Evolutionary conservation across 75 land plant genomes (phyloP).

Genomic region (Sequoia sempervirens): DNA sequence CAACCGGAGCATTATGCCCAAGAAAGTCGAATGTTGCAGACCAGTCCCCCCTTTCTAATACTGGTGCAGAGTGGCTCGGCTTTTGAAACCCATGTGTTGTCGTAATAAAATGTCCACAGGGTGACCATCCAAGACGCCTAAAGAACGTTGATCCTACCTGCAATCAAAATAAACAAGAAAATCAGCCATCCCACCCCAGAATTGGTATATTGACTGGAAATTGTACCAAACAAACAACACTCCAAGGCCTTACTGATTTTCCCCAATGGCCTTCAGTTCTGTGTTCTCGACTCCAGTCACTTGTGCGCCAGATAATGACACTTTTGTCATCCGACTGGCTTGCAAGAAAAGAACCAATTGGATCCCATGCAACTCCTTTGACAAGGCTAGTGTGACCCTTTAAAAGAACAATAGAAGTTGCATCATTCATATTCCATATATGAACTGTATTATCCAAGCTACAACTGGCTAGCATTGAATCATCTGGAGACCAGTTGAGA

Average conservation of each 20-base stretch:
- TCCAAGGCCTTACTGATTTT: slow-evolving; percentile 67
- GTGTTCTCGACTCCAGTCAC: slow-evolving; percentile 91
- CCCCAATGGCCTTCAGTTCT: slow-evolving; percentile 91
- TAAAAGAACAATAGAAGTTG: slow-evolving; percentile 72
- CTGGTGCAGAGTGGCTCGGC: slow-evolving; percentile 97
- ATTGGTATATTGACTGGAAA: slow-evolving; percentile 7
- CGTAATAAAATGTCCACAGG: slow-evolving; percentile 97
- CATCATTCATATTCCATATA: slow-evolving; percentile 81
- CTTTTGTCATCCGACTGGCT: slow-evolving; percentile 97
- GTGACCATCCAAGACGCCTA: slow-evolving; percentile 98
- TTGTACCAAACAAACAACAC: slow-evolving; percentile 4
- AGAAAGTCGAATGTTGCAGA: slow-evolving; percentile 90
- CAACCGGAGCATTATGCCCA: slow-evolving; percentile 96
- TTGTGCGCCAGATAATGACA: slow-evolving; percentile 96
- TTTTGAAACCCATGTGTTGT: slow-evolving; percentile 97
- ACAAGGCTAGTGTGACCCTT: slow-evolving; percentile 92
- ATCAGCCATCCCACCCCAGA: background rate
- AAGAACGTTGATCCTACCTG: slow-evolving; percentile 98
- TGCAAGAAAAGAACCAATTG: slow-evolving; percentile 93
- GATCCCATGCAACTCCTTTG: slow-evolving; percentile 99
- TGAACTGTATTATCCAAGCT: slow-evolving; percentile 96
- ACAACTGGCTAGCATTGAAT: slow-evolving; percentile 83
- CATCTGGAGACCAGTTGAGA: slow-evolving; percentile 99
- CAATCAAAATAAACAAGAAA: background rate
- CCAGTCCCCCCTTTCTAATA: slow-evolving; percentile 97